These are phyloP conservation scores for Trichoderma koningii DNA, from an alignment of 2,329 filamentous ascomycete species.

Conservation along the genomic window DNA sequence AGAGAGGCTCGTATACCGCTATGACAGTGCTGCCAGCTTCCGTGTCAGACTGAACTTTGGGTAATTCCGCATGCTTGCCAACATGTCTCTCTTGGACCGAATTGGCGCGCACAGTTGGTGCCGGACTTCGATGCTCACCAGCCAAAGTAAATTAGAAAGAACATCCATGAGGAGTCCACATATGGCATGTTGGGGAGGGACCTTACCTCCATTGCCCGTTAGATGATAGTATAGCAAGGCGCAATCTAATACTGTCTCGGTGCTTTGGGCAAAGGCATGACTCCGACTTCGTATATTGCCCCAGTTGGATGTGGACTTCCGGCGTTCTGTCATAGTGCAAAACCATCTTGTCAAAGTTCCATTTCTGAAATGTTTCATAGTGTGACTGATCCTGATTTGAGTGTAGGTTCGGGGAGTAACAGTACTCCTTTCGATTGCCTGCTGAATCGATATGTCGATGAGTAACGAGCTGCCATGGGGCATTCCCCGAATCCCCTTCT, in stretches of 20 bases:
- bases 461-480: no score
- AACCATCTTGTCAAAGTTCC: background rate
- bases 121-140: background rate
- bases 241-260: background rate
- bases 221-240: background rate
- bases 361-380: background rate
- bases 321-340: no score
- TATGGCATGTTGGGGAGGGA: no score
- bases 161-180: no score
- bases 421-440: no score
- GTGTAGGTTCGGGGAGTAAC: no score
- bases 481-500: no score
- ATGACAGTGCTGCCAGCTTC: background rate
- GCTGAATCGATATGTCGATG: background rate
- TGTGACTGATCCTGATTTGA: background rate
- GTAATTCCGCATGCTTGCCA: background rate
- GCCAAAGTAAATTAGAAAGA: background rate
- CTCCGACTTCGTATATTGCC: background rate
- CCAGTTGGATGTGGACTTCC: background rate
- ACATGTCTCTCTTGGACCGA: slow-evolving; percentile 12
- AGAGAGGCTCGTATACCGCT: background rate
- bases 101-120: background rate
- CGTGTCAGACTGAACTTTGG: background rate
- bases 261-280: background rate
- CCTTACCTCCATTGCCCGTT: background rate